Evolutionary conservation across 2,329 filamentous ascomycete genomes (phyloP).

Genomic region (Calonectria crousiana): DNA sequence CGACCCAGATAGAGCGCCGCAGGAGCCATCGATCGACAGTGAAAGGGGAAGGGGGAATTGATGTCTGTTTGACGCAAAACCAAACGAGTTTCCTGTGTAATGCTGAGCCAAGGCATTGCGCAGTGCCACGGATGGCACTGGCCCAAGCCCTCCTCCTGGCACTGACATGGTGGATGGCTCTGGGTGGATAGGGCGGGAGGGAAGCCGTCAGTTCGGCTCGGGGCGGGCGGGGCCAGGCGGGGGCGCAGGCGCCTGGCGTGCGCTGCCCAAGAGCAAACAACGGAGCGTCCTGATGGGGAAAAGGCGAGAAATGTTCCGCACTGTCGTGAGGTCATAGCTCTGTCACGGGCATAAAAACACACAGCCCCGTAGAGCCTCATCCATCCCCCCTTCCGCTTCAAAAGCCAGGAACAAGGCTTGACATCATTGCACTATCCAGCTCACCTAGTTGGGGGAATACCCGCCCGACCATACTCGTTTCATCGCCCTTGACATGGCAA

Average conservation of each 20-base stretch:
- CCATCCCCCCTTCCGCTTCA: not conserved
- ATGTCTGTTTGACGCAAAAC: not conserved
- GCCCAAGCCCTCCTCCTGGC: not conserved
- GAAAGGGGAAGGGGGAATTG: too few species aligned
- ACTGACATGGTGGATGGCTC: not conserved
- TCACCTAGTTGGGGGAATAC: not conserved
- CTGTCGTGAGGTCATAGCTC: constrained; percentile 37
- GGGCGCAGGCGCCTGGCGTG: constrained; percentile 30
- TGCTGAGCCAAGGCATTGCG: not conserved
- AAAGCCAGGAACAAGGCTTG: not conserved
- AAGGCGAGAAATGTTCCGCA: not conserved
- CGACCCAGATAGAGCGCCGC: not conserved
- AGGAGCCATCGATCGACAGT: not conserved
- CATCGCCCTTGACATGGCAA: constrained; percentile 18
- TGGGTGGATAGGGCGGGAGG: not conserved
- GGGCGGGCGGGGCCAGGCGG: constrained; percentile 26
- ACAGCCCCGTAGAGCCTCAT: constrained; percentile 25
- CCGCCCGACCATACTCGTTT: not conserved
- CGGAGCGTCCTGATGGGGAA: constrained; percentile 5
- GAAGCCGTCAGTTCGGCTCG: constrained; percentile 25
- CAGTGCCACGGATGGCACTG: not conserved
- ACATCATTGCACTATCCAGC: not conserved
- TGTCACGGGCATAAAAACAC: constrained; percentile 5
- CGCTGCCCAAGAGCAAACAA: not conserved
- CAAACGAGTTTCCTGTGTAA: not conserved